phyloP scores from a whole-genome alignment of 2,329 filamentous ascomycete species.

The Trichoderma simmonsii region DNA sequence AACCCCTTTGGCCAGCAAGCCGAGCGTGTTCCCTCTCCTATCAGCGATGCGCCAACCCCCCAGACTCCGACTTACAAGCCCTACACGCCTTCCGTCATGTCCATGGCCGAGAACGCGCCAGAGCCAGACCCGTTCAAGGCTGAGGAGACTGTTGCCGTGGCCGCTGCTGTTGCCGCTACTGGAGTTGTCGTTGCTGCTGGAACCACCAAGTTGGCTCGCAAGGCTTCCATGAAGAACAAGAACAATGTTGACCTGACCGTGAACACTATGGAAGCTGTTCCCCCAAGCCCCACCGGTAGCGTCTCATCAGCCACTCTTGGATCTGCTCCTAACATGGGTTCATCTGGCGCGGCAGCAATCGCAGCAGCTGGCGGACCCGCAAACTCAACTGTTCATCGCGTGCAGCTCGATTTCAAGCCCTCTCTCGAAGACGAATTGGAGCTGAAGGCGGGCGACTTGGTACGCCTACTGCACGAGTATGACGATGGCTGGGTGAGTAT shows the following conservation, averaged over 20 bases:
- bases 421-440: constrained; percentile 90
- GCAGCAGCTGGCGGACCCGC: constrained; percentile 59
- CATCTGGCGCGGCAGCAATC: constrained; percentile 55
- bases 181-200: constrained; percentile 39
- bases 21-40: constrained; percentile 47
- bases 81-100: constrained; percentile 25
- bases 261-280: constrained; percentile 36
- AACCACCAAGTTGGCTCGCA: constrained; percentile 46
- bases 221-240: constrained; percentile 55
- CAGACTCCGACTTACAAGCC: neutral
- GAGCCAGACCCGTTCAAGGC: neutral
- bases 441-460: constrained; percentile 75
- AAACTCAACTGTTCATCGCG: constrained; percentile 73
- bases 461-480: constrained; percentile 89
- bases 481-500: constrained; percentile 93
- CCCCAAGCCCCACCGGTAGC: constrained; percentile 60
- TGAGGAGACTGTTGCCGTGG: constrained; percentile 34
- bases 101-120: neutral
- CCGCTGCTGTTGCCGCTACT: constrained; percentile 31
- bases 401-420: constrained; percentile 91
- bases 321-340: constrained; percentile 32
- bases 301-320: constrained; percentile 52
- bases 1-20: constrained; percentile 71
- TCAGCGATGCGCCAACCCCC: constrained; percentile 29
- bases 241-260: constrained; percentile 54